These are phyloP conservation scores for Fusarium sp. DNA, from an alignment of 2,329 filamentous ascomycete genomes.

Conservation along the genomic window DNA sequence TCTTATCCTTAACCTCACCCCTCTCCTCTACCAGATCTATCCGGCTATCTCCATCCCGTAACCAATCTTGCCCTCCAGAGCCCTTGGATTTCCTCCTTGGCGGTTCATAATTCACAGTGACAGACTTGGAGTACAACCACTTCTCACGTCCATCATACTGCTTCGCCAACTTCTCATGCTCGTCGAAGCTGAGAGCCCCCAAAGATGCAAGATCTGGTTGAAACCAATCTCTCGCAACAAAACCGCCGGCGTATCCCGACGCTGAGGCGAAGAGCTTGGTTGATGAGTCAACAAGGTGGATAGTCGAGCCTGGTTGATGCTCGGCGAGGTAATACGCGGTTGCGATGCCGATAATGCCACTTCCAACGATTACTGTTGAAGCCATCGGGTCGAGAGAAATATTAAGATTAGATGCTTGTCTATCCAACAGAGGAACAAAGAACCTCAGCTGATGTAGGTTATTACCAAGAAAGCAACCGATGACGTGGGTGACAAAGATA, in stretches of 20 bases:
- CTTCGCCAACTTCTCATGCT: constrained; percentile 76
- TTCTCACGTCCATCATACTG: constrained; percentile 68
- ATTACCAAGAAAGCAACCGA: constrained; percentile 31
- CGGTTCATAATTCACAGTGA: constrained; percentile 67
- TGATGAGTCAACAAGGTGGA: constrained; percentile 65
- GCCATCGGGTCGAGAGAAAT: constrained; percentile 53
- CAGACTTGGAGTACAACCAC: constrained; percentile 69
- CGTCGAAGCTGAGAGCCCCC: constrained; percentile 76
- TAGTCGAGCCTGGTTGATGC: constrained; percentile 58
- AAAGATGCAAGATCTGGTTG: constrained; percentile 69
- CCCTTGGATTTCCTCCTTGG: constrained; percentile 56
- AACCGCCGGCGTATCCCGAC: constrained; percentile 81
- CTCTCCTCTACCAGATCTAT: constrained; percentile 62
- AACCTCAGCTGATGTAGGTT: constrained; percentile 12
- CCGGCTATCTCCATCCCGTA: constrained; percentile 74
- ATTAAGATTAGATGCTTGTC: constrained; percentile 13
- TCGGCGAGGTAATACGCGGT: constrained; percentile 80
- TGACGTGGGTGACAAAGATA: constrained; percentile 39
- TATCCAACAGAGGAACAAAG: background rate
- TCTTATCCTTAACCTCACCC: constrained; percentile 52
- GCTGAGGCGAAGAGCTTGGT: constrained; percentile 78
- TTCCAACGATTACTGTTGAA: constrained; percentile 76
- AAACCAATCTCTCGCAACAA: constrained; percentile 83
- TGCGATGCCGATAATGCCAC: constrained; percentile 78
- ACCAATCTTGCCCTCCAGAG: constrained; percentile 74